Evolutionary conservation across 768 basidiomycete species (phyloP).

Genomic region (Tricholoma bakamatsutake): DNA sequence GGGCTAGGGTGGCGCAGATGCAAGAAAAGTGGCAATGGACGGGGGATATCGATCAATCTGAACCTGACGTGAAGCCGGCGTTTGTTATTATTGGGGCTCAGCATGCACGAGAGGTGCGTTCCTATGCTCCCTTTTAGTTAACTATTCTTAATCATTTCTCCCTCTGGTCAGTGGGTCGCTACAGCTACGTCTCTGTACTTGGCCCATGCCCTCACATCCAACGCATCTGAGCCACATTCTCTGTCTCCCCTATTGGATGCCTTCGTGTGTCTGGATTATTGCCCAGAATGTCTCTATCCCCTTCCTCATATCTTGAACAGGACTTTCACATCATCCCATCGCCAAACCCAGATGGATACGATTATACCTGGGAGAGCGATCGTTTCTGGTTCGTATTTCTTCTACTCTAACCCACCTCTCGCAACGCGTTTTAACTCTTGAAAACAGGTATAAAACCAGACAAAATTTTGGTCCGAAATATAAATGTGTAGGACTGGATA

Average conservation of each 20-base stretch:
- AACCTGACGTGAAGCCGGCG: slow-evolving; percentile 34
- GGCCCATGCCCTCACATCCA: slow-evolving; percentile 59
- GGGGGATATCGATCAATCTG: slow-evolving; percentile 12
- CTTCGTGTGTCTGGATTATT: too few species aligned
- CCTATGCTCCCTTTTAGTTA: too few species aligned
- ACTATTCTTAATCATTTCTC: too few species aligned
- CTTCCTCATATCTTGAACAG: slow-evolving; percentile 23
- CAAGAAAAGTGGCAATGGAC: slow-evolving; percentile 9
- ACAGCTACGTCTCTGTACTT: slow-evolving; percentile 69
- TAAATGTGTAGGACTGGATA: slow-evolving; percentile 67
- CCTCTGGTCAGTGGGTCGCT: slow-evolving; percentile 90
- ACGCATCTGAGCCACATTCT: slow-evolving; percentile 40
- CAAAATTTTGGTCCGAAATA: slow-evolving; percentile 42
- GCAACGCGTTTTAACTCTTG: too few species aligned
- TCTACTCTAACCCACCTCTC: too few species aligned
- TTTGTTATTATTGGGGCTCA: slow-evolving; percentile 70
- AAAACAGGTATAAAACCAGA: slow-evolving; percentile 73
- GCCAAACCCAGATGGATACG: slow-evolving; percentile 71
- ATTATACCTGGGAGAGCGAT: slow-evolving; percentile 65
- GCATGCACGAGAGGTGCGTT: slow-evolving; percentile 66
- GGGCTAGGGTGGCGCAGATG: slow-evolving; percentile 5
- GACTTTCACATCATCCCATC: slow-evolving; percentile 65
- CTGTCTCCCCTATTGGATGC: slow-evolving; percentile 43
- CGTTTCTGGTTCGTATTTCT: slow-evolving; percentile 51
- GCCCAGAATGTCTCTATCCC: too few species aligned